Percentiles rank a stretch among this genome's conserved stretches.
Evolutionary conservation across 768 basidiomycete species (phyloP).

Genomic region (Rhizopogon roseolus): DNA sequence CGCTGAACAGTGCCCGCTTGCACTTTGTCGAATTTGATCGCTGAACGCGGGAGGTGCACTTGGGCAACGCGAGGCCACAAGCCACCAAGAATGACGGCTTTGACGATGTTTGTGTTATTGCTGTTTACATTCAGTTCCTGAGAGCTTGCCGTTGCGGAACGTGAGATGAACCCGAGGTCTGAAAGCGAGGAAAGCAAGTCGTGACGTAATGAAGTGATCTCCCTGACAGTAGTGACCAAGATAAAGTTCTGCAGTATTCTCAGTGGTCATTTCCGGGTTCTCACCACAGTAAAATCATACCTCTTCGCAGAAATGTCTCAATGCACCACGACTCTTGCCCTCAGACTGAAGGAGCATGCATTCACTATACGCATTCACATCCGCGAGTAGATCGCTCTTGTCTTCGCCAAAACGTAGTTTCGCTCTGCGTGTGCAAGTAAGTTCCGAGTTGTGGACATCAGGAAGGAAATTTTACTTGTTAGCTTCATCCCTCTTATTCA

Average conservation of each 20-base stretch:
- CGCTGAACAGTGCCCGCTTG: slow-evolving; percentile 81
- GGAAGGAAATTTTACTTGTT: slow-evolving; percentile 42
- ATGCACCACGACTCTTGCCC: slow-evolving; percentile 39
- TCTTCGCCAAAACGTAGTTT: slow-evolving; percentile 61
- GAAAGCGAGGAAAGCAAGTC: slow-evolving; percentile 72
- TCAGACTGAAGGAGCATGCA: slow-evolving; percentile 46
- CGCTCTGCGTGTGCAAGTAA: slow-evolving; percentile 44
- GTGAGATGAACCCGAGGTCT: slow-evolving; percentile 65
- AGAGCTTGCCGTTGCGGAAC: slow-evolving; percentile 38
- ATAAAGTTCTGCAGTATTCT: slow-evolving; percentile 68
- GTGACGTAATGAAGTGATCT: slow-evolving; percentile 69
- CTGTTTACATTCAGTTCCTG: slow-evolving; percentile 61
- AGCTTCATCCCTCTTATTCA: slow-evolving; percentile 82
- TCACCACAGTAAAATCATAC: slow-evolving; percentile 24
- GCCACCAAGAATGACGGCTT: slow-evolving; percentile 80
- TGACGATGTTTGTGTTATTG: slow-evolving; percentile 68
- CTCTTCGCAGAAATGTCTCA: slow-evolving; percentile 68
- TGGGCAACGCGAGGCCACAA: slow-evolving; percentile 82
- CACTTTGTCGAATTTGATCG: slow-evolving; percentile 80
- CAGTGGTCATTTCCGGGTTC: background rate
- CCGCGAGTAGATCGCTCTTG: slow-evolving; percentile 84
- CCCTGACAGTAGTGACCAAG: slow-evolving; percentile 64
- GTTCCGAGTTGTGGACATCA: background rate
- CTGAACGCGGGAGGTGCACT: slow-evolving; percentile 66
- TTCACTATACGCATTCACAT: slow-evolving; percentile 69